Base-by-base conservation (phyloP, 768 basidiomycete species). In the Clathrus columnatus region DNA sequence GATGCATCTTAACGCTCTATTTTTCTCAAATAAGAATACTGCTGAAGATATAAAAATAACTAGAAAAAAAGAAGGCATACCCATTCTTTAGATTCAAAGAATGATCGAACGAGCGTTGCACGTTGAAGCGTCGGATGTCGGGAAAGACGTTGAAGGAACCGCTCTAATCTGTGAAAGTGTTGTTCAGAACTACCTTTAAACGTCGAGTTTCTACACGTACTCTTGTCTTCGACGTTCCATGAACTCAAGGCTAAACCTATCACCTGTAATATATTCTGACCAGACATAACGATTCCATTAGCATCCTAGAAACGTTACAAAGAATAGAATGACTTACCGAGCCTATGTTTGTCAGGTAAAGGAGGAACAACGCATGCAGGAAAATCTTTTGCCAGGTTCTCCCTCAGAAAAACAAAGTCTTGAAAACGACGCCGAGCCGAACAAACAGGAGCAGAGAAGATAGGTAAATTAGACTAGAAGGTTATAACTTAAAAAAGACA, bases 41-140 rank as follows among this genome's bases (percentile, higher is more conserved):
- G 21, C 50, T 47, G 59, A 23, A 52, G 23, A 42, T 48, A 48
- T 46, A 50, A 48, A 61, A 43, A 48, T 30, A 10, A 18, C 21
- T 7, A 30, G 8, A 27, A 29, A 7, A 46, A 18, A 41, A 32
- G 26, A 14, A n/a, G 8, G 18, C 83, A 57, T 67, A 94, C 95
- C 96, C 96, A 99, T 94, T 99, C 96, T 29, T 90, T 88, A 2
- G 93, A 95, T 67, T 92, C 90, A 57, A 98, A 85, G 74, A 99
- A 99, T 26, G 91, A 89, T 7, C 87, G 83, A n/a, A 96, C 77
- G 27, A 98, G 81, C 7, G 86, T 87, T 59, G 88, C 89, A 50
- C 96, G 79, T 67, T 95, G 91, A 11, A 99, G 75, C 1, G 90
- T 97, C 14, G 96, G 94, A 67, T 99, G 96, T 29, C 91, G 81